A percentile compares a stretch with the other conserved stretches of the same genome.
Conservation (phyloP, 805 yeast genomes). For the Lipomyces sp. region DNA sequence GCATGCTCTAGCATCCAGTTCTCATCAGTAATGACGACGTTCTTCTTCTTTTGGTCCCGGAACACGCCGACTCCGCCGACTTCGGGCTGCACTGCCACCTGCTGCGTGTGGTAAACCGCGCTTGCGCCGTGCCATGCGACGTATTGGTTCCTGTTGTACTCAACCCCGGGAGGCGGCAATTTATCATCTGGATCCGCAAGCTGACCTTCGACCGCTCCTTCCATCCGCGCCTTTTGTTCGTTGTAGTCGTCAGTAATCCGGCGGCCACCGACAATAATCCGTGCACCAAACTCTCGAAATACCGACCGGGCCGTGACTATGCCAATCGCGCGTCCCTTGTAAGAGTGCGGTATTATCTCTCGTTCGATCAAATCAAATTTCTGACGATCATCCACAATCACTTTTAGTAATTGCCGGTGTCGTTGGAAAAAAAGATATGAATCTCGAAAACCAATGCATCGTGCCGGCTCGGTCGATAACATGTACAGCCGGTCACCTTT, state of each 20-base stretch:
- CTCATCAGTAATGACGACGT: slow-evolving; percentile 57
- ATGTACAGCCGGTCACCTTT: slow-evolving; percentile 77
- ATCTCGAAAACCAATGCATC: slow-evolving; percentile 92
- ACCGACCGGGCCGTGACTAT: slow-evolving; percentile 89
- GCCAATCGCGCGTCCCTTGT: slow-evolving; percentile 87
- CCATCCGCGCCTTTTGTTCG: slow-evolving; percentile 58
- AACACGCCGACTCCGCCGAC: slow-evolving; percentile 16
- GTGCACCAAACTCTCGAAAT: slow-evolving; percentile 90
- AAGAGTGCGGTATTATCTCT: slow-evolving; percentile 83
- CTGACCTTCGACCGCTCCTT: slow-evolving; percentile 73
- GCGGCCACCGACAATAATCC: slow-evolving; percentile 76
- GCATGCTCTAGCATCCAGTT: slow-evolving; percentile 89
- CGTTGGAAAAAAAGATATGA: slow-evolving; percentile 88
- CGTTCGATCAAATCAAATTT: slow-evolving; percentile 81
- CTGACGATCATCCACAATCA: slow-evolving; percentile 73
- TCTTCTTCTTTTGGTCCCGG: slow-evolving; percentile 40
- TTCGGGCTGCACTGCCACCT: slow-evolving; percentile 34
- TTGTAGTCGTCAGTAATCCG: slow-evolving; percentile 88
- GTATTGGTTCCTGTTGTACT: slow-evolving; percentile 56
- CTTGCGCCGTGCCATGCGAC: slow-evolving; percentile 60
- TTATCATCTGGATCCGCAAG: slow-evolving; percentile 68
- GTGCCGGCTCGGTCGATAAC: slow-evolving; percentile 95
- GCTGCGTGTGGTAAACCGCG: slow-evolving; percentile 48
- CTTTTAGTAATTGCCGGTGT: slow-evolving; percentile 74
- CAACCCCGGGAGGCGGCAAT: slow-evolving; percentile 51